phyloP scores from a whole-genome alignment of 257 asterid genomes.

The Euphrasia confusa region DNA sequence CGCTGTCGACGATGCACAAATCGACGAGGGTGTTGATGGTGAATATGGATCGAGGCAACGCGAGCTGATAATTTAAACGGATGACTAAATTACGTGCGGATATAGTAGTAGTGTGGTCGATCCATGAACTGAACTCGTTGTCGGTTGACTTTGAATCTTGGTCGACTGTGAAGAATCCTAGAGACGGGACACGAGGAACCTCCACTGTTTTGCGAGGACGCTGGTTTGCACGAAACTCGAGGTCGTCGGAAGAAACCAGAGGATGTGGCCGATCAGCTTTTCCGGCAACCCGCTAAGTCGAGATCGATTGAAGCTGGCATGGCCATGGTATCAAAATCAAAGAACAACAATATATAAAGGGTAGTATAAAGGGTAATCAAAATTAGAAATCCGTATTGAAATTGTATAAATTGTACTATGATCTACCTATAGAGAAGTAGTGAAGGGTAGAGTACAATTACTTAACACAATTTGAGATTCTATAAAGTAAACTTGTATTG shows the following conservation, averaged over 20 bases:
- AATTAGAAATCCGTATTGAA: too few species aligned
- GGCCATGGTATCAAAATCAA: too few species aligned
- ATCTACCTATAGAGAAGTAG: too few species aligned
- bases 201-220: background rate
- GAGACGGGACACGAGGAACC: background rate
- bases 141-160: background rate
- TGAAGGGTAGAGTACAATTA: too few species aligned
- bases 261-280: background rate
- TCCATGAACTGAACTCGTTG: slow-evolving; percentile 3
- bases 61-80: background rate
- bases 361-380: too few species aligned
- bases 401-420: too few species aligned
- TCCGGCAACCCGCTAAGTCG: background rate
- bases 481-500: too few species aligned
- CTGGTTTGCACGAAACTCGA: background rate
- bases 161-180: background rate
- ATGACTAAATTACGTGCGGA: background rate
- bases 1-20: too few species aligned
- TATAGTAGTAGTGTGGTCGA: background rate
- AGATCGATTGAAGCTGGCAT: background rate
- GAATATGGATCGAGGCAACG: too few species aligned
- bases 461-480: too few species aligned
- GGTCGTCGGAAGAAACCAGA: background rate
- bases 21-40: too few species aligned
- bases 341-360: too few species aligned